phyloP scores from a whole-genome alignment of 805 yeast species.

The Teunomyces stri region DNA sequence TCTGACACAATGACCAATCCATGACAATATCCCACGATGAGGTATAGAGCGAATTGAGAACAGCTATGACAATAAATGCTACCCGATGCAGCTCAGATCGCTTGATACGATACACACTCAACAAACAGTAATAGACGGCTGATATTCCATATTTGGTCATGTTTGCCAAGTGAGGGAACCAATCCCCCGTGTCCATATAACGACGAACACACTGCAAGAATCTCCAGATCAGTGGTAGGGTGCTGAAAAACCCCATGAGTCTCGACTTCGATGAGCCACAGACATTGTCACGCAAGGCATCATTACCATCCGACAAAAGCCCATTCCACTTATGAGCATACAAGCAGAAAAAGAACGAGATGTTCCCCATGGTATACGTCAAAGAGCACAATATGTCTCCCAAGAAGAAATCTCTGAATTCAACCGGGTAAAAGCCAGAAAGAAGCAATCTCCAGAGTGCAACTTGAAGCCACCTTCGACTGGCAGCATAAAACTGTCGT shows the following conservation, averaged over 20 bases:
- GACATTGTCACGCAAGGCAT: constrained; percentile 18
- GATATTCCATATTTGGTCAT: constrained; percentile 73
- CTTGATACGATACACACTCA: constrained; percentile 77
- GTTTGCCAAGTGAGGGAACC: constrained; percentile 95
- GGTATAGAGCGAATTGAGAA: constrained; percentile 66
- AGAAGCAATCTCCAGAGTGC: constrained; percentile 69
- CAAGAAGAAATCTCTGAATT: constrained; percentile 87
- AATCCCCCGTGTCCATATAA: constrained; percentile 87
- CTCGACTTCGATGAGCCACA: constrained; percentile 83
- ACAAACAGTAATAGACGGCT: constrained; percentile 62
- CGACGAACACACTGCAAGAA: constrained; percentile 88
- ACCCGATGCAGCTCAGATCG: constrained; percentile 41
- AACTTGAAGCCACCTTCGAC: constrained; percentile 75
- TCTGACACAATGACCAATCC: constrained; percentile 92
- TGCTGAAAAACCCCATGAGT: constrained; percentile 75
- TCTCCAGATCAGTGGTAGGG: constrained; percentile 89
- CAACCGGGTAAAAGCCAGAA: constrained; percentile 92
- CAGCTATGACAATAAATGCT: constrained; percentile 70
- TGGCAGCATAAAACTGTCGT: constrained; percentile 50
- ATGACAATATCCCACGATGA: constrained; percentile 86
- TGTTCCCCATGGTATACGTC: constrained; percentile 82
- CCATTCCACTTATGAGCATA: constrained; percentile 72
- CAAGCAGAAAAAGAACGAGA: constrained; percentile 81
- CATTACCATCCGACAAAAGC: constrained; percentile 35
- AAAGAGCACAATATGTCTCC: constrained; percentile 91